These are phyloP conservation scores for Pisolithus sp. DNA, from an alignment of 768 basidiomycete species.

Conservation along the genomic window DNA sequence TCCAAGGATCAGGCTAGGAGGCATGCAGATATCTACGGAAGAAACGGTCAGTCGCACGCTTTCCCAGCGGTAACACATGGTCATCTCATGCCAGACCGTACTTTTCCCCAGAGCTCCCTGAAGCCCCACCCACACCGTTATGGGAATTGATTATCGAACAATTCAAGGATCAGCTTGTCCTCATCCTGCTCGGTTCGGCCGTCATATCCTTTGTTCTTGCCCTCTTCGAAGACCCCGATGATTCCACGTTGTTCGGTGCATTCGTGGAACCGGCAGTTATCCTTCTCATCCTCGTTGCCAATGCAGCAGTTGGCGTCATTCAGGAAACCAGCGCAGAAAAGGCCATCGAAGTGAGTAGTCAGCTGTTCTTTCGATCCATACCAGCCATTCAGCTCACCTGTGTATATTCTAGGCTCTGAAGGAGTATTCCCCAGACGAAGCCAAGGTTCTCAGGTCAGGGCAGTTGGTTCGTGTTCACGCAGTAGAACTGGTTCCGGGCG, in stretches of 20 bases:
- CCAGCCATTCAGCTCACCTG: not conserved
- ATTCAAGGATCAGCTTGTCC: slow-evolving; percentile 97
- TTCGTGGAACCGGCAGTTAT: slow-evolving; percentile 97
- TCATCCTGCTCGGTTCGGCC: slow-evolving; percentile 92
- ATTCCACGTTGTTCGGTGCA: slow-evolving; percentile 64
- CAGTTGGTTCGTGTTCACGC: slow-evolving; percentile 71
- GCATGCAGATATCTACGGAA: slow-evolving; percentile 77
- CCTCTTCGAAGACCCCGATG: slow-evolving; percentile 71
- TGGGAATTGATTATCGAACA: slow-evolving; percentile 97
- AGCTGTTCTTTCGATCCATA: not conserved
- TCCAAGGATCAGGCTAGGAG: slow-evolving; percentile 58
- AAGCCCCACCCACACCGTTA: slow-evolving; percentile 84
- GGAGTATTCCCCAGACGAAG: slow-evolving; percentile 96
- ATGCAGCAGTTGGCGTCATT: slow-evolving; percentile 95
- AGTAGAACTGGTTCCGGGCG: slow-evolving; percentile 88
- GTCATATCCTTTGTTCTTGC: slow-evolving; percentile 91
- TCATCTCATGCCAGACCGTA: not conserved
- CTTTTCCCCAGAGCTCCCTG: slow-evolving; percentile 76
- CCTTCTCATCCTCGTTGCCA: slow-evolving; percentile 90
- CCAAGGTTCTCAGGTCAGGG: slow-evolving; percentile 78
- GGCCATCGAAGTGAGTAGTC: slow-evolving; percentile 83
- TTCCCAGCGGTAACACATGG: not conserved
- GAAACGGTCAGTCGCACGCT: slow-evolving; percentile 59
- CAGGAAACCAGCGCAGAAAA: slow-evolving; percentile 96
- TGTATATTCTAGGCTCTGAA: slow-evolving; percentile 71